These are phyloP conservation scores for Mycena rosella DNA, from an alignment of 768 basidiomycete genomes.

Conservation along the genomic window DNA sequence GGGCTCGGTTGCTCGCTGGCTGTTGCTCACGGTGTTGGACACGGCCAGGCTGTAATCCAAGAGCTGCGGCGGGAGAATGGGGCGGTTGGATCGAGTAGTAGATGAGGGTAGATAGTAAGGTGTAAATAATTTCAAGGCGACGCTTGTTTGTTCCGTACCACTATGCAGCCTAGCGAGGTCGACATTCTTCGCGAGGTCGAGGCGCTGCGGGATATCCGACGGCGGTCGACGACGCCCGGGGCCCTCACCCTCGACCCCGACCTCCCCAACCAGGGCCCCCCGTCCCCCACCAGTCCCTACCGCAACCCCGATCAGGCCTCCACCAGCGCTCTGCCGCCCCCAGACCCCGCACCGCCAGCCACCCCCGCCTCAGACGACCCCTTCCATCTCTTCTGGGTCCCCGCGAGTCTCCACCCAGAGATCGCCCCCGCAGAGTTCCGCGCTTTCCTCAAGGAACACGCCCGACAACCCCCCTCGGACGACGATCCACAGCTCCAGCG, in stretches of 20 bases:
- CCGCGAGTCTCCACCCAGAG: slow-evolving; percentile 96
- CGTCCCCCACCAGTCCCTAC: slow-evolving; percentile 64
- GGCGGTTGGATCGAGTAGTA: background rate
- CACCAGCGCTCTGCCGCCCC: slow-evolving; percentile 48
- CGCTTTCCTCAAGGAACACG: slow-evolving; percentile 94
- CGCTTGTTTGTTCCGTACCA: background rate
- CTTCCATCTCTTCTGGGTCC: slow-evolving; percentile 97
- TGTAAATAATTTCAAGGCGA: no score
- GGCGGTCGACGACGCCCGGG: slow-evolving; percentile 88
- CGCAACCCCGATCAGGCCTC: slow-evolving; percentile 49
- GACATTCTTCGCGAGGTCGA: slow-evolving; percentile 54
- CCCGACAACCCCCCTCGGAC: slow-evolving; percentile 70
- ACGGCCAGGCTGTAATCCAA: slow-evolving; percentile 80
- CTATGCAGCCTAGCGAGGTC: slow-evolving; percentile 85
- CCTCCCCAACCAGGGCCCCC: slow-evolving; percentile 80
- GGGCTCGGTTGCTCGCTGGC: slow-evolving; percentile 25
- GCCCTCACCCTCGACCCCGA: slow-evolving; percentile 92
- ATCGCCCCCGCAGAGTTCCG: slow-evolving; percentile 97
- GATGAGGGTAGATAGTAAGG: background rate
- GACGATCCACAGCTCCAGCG: slow-evolving; percentile 55
- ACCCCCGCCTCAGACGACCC: slow-evolving; percentile 76
- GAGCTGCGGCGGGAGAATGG: slow-evolving; percentile 81
- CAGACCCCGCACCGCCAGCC: slow-evolving; percentile 40
- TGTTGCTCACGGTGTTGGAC: slow-evolving; percentile 8
- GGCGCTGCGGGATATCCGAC: slow-evolving; percentile 83